Percentiles rank a stretch among this genome's conserved stretches.
Conservation (phyloP, 2,329 filamentous ascomycete genomes). For the Amauroascus verrucosus region DNA sequence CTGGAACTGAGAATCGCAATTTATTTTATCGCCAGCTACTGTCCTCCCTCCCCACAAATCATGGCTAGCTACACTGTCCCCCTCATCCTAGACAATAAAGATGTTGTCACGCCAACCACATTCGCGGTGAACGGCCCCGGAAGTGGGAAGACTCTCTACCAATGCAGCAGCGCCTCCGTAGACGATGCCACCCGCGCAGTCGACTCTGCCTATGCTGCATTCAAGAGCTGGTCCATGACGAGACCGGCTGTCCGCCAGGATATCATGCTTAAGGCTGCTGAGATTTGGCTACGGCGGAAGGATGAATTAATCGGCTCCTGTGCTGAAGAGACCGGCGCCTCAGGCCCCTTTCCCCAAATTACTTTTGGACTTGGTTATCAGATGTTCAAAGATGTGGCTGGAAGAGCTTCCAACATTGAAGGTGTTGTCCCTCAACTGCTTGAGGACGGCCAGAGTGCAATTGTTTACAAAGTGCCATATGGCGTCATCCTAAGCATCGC, state of each 20-base stretch:
- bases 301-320: slow-evolving; percentile 54
- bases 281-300: slow-evolving; percentile 49
- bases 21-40: no score
- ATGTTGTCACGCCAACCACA: slow-evolving; percentile 30
- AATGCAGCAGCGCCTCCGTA: slow-evolving; percentile 48
- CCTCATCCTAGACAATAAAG: slow-evolving; percentile 37
- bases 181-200: slow-evolving; percentile 48
- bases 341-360: slow-evolving; percentile 27
- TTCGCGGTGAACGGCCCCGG: slow-evolving; percentile 48
- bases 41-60: background rate
- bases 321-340: slow-evolving; percentile 47
- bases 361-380: slow-evolving; percentile 27
- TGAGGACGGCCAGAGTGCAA: slow-evolving; percentile 45
- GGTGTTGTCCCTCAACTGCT: slow-evolving; percentile 41
- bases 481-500: slow-evolving; percentile 71
- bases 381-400: slow-evolving; percentile 43
- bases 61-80: slow-evolving; percentile 22
- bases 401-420: slow-evolving; percentile 39
- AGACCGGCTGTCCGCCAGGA: slow-evolving; percentile 53
- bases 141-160: slow-evolving; percentile 44
- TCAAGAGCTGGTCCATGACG: slow-evolving; percentile 57
- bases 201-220: slow-evolving; percentile 55
- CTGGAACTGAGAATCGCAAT: no score
- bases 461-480: slow-evolving; percentile 65
- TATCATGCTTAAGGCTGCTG: slow-evolving; percentile 49